Percentiles rank a stretch among this genome's conserved stretches.
Evolutionary conservation across 257 asterid genomes (phyloP).

Genomic region (Primulina eburnea): DNA sequence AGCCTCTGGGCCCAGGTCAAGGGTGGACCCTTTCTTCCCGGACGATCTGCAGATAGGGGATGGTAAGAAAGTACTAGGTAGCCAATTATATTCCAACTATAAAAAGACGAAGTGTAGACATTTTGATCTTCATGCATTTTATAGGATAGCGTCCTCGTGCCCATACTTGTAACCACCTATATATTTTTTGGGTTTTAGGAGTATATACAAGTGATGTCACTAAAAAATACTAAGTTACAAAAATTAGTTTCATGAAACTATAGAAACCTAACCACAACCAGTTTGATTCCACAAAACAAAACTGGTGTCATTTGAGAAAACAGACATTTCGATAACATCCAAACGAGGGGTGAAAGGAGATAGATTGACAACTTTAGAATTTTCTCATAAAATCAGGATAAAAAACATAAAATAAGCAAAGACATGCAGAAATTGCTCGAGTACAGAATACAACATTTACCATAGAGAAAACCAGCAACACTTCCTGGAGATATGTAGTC

Average conservation of each 20-base stretch:
- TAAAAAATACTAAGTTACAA: no score
- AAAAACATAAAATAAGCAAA: constrained; percentile 10
- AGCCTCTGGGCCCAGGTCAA: constrained; percentile 86
- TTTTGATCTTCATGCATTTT: background rate
- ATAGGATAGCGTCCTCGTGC: background rate
- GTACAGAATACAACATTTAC: constrained; percentile 36
- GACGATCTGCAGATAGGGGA: constrained; percentile 59
- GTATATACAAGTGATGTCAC: background rate
- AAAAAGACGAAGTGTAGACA: background rate
- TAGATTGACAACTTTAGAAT: background rate
- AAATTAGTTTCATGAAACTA: no score
- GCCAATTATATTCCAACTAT: background rate
- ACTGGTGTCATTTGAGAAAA: background rate
- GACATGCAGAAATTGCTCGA: constrained; percentile 1
- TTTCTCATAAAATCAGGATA: background rate
- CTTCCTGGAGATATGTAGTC: constrained; percentile 95
- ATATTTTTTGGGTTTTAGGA: background rate
- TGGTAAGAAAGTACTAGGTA: constrained; percentile 13
- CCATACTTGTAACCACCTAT: background rate
- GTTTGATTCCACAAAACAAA: background rate
- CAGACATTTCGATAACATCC: background rate
- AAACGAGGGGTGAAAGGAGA: background rate
- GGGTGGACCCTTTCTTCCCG: constrained; percentile 81
- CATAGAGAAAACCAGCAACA: constrained; percentile 83
- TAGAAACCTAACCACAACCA: no score